These are phyloP conservation scores for Eleusine coracana DNA, from an alignment of 176 grass and related monocot genomes.

Conservation along the genomic window DNA sequence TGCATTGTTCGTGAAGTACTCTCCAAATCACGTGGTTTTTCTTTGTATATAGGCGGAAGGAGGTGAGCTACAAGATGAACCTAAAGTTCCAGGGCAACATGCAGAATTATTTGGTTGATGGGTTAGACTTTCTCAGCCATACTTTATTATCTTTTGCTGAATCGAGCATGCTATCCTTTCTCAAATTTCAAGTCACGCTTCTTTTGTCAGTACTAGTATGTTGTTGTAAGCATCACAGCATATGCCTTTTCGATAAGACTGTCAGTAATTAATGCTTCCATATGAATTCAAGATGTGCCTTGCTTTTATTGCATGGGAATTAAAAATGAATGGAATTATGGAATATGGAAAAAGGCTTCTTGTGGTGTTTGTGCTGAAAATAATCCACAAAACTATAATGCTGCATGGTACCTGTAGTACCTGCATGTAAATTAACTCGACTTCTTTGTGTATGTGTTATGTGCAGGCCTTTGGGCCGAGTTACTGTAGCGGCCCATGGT, in stretches of 20 bases:
- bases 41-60: constrained; percentile 63
- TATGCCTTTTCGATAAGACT: neutral
- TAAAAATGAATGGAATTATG: neutral
- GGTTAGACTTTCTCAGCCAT: constrained; percentile 47
- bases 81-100: constrained; percentile 83
- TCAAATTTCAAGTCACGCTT: neutral
- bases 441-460: neutral
- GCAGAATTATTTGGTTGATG: constrained; percentile 80
- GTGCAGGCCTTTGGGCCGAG: too few species aligned
- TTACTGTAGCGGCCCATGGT: too few species aligned
- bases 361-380: constrained; percentile 13
- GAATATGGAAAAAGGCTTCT: neutral
- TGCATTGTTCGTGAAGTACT: constrained; percentile 11
- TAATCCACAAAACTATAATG: neutral
- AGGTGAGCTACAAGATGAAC: constrained; percentile 87
- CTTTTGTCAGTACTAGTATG: neutral
- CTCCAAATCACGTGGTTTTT: constrained; percentile 19
- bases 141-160: neutral
- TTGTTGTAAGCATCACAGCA: neutral
- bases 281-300: neutral
- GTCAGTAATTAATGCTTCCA: neutral
- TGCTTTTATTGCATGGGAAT: neutral
- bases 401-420: too few species aligned
- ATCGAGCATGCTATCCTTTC: neutral
- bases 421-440: constrained; percentile 3